Conservation (phyloP, 805 yeast genomes). For the Saccharomyces mikatae region DNA sequence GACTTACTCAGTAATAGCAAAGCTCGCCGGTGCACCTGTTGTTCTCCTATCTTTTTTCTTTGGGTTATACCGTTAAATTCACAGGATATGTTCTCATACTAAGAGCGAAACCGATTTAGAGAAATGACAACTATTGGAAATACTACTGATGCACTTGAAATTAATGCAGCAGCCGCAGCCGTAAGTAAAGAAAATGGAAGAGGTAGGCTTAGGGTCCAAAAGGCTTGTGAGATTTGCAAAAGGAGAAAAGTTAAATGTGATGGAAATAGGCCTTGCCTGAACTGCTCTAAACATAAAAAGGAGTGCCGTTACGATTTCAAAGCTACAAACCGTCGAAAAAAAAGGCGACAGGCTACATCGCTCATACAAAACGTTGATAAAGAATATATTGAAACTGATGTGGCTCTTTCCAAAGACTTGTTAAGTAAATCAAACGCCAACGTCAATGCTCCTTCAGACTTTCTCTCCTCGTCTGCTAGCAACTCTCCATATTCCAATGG, state of each 20-base stretch:
- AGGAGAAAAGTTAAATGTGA: conserved; percentile 23
- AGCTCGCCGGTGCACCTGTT: neutral
- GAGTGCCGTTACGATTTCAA: conserved; percentile 11
- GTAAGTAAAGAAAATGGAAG: neutral
- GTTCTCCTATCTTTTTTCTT: neutral
- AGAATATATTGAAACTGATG: neutral
- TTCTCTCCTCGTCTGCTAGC: neutral
- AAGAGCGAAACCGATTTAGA: neutral
- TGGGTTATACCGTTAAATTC: neutral
- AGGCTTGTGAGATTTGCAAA: conserved; percentile 20
- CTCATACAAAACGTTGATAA: neutral
- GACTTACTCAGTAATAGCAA: neutral
- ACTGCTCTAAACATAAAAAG: conserved; percentile 10
- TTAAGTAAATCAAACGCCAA: neutral
- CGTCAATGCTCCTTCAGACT: neutral
- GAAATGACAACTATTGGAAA: neutral
- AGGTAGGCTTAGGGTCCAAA: conserved; percentile 13
- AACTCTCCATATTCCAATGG: neutral
- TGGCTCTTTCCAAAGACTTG: neutral
- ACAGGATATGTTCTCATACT: neutral
- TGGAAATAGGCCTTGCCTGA: conserved; percentile 17
- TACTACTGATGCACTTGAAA: neutral
- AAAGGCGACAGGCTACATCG: neutral
- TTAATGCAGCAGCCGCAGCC: neutral
- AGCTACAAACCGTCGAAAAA: neutral